These are phyloP conservation scores for Tuctoria greenei DNA, from an alignment of 176 grass and related monocot genomes.

Conservation along the genomic window DNA sequence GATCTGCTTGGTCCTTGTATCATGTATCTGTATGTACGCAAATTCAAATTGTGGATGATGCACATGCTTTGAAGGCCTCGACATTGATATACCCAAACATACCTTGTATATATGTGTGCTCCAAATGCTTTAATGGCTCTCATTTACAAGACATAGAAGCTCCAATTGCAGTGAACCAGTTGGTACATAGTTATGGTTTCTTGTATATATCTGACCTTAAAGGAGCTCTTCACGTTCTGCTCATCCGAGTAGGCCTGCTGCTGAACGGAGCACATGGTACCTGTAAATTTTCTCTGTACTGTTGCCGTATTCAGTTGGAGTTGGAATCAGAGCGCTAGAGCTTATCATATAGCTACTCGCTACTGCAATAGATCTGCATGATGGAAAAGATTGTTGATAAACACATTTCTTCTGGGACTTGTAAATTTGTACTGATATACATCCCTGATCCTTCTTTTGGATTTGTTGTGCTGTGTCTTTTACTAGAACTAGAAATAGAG, in stretches of 20 bases:
- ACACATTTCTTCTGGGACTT: not conserved
- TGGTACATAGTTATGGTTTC: constrained; percentile 36
- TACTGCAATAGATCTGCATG: constrained; percentile 7
- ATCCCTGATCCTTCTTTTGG: not conserved
- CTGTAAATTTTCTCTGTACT: constrained; percentile 37
- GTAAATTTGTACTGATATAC: constrained; percentile 26
- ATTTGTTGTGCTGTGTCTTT: not conserved
- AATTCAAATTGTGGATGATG: constrained; percentile 85
- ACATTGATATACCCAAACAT: not conserved
- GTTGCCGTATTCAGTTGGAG: constrained; percentile 12
- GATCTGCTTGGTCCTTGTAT: constrained; percentile 78
- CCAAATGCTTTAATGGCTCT: constrained; percentile 48
- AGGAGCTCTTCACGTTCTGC: not conserved
- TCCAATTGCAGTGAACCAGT: not conserved
- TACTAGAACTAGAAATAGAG: not conserved
- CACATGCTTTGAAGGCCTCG: constrained; percentile 69
- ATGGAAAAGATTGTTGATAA: constrained; percentile 10
- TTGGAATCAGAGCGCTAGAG: not conserved
- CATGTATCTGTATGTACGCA: constrained; percentile 78
- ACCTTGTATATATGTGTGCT: constrained; percentile 41
- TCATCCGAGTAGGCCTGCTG: constrained; percentile 11
- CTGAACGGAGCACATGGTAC: constrained; percentile 28
- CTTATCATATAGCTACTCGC: not conserved
- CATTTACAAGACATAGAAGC: constrained; percentile 9
- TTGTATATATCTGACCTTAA: constrained; percentile 38